Conservation (phyloP, 164 flowering plant species). For the Stephania yunnanensis region DNA sequence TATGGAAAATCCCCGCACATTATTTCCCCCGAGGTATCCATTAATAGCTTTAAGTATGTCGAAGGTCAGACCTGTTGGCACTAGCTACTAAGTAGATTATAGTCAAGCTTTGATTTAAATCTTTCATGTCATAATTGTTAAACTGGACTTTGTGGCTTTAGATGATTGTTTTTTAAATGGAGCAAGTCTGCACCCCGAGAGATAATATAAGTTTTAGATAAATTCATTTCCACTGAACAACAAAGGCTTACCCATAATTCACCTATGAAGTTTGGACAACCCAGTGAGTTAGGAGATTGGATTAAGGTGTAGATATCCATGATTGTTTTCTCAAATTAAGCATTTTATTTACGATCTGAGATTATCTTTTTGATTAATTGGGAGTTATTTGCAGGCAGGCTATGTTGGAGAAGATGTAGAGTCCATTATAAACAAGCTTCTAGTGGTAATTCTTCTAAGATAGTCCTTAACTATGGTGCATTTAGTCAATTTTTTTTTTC, state of each 20-base stretch:
- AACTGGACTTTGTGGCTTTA: background rate
- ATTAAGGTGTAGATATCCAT: background rate
- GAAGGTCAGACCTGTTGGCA: too few species aligned
- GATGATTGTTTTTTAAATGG: background rate
- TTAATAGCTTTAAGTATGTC: too few species aligned
- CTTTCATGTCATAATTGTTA: background rate
- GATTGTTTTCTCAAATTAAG: background rate
- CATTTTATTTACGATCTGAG: background rate
- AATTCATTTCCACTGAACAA: too few species aligned
- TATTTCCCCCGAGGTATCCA: too few species aligned
- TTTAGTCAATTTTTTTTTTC: background rate
- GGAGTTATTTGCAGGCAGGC: conserved; percentile 63
- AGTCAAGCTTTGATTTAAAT: background rate
- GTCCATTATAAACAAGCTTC: conserved; percentile 83
- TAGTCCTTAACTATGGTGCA: background rate
- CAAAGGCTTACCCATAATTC: too few species aligned
- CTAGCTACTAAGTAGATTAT: too few species aligned
- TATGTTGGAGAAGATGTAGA: conserved; percentile 98
- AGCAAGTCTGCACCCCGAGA: background rate
- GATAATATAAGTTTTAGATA: background rate
- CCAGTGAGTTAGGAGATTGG: background rate
- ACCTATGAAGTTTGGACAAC: too few species aligned
- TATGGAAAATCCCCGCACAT: too few species aligned
- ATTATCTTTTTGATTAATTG: background rate
- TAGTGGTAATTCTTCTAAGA: conserved; percentile 36